phyloP scores from a whole-genome alignment of 2,329 filamentous ascomycete genomes.

The Penicillium sp. region DNA sequence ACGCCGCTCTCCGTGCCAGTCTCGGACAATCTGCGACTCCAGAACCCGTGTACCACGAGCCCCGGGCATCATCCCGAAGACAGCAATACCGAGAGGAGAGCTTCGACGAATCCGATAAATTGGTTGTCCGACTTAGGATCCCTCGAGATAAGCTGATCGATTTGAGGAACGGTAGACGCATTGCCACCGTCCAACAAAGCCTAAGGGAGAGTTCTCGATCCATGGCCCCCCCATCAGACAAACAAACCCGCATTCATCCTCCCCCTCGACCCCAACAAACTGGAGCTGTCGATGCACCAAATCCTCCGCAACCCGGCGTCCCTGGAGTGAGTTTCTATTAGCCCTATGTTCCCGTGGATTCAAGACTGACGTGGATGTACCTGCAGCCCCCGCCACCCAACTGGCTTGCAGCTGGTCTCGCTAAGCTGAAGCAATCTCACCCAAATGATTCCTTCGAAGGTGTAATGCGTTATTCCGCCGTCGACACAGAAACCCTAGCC shows the following conservation, averaged over 20 bases:
- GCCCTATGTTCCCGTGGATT: constrained; percentile 10
- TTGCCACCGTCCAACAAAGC: constrained; percentile 50
- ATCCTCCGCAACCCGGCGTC: constrained; percentile 42
- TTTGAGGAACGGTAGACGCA: constrained; percentile 20
- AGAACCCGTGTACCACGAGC: constrained; percentile 69
- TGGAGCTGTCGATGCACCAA: constrained; percentile 46
- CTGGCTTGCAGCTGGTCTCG: constrained; percentile 76
- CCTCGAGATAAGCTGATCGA: constrained; percentile 61
- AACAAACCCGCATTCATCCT: constrained; percentile 29
- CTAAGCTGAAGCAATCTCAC: constrained; percentile 65
- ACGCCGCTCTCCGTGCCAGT: constrained; percentile 74
- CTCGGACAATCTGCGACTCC: constrained; percentile 83
- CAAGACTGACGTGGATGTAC: constrained; percentile 12
- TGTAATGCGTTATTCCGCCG: constrained; percentile 82
- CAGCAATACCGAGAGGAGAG: constrained; percentile 74
- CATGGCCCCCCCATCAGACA: constrained; percentile 48
- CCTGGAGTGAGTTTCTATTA: constrained; percentile 42
- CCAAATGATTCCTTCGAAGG: constrained; percentile 81
- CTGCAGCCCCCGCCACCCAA: constrained; percentile 73
- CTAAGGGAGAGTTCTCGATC: constrained; percentile 54
- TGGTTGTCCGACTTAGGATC: constrained; percentile 73
- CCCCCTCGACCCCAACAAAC: constrained; percentile 36
- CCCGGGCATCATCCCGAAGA: constrained; percentile 61
- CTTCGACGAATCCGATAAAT: constrained; percentile 63
- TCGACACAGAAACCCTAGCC: constrained; percentile 67